Conservation (phyloP, 768 basidiomycete species). For the Mycena galericulata region DNA sequence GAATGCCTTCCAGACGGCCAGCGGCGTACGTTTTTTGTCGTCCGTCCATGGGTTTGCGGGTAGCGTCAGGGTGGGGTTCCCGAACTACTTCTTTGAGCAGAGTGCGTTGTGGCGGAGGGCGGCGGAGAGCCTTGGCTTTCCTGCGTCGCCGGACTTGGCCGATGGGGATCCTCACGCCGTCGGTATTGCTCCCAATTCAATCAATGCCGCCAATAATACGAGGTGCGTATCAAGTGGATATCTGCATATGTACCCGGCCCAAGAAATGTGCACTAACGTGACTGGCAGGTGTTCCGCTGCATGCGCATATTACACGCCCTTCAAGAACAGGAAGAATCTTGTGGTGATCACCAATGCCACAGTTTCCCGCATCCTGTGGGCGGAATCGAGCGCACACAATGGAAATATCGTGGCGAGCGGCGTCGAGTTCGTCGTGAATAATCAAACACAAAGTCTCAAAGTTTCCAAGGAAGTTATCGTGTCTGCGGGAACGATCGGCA, state of each 20-base stretch:
- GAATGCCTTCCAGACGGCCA: constrained; percentile 40
- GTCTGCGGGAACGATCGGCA: constrained; percentile 57
- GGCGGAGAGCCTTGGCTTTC: too few species aligned
- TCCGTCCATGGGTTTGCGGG: constrained; percentile 44
- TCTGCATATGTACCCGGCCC: too few species aligned
- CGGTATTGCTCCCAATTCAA: constrained; percentile 47
- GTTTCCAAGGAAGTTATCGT: constrained; percentile 65
- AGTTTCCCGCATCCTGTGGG: constrained; percentile 63
- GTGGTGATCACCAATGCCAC: constrained; percentile 66
- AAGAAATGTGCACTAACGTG: constrained; percentile 36
- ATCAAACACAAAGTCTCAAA: constrained; percentile 49
- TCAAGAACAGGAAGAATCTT: constrained; percentile 56
- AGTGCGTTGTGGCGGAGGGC: constrained; percentile 43
- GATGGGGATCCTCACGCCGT: constrained; percentile 44
- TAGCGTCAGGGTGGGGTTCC: constrained; percentile 48
- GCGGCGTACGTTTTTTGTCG: constrained; percentile 40
- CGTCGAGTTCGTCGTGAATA: constrained; percentile 57
- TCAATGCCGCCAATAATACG: too few species aligned
- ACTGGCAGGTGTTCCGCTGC: constrained; percentile 48
- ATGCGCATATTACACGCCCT: constrained; percentile 48
- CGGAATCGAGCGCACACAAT: constrained; percentile 24
- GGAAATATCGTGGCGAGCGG: constrained; percentile 54
- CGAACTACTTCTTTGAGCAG: constrained; percentile 47
- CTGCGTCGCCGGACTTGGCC: constrained; percentile 40
- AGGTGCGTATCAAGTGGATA: constrained; percentile 29